Evolutionary conservation across 164 flowering plant species (phyloP), one percentile per base, ranked within the genome.

Genomic region (Cinnamomum chago): DNA sequence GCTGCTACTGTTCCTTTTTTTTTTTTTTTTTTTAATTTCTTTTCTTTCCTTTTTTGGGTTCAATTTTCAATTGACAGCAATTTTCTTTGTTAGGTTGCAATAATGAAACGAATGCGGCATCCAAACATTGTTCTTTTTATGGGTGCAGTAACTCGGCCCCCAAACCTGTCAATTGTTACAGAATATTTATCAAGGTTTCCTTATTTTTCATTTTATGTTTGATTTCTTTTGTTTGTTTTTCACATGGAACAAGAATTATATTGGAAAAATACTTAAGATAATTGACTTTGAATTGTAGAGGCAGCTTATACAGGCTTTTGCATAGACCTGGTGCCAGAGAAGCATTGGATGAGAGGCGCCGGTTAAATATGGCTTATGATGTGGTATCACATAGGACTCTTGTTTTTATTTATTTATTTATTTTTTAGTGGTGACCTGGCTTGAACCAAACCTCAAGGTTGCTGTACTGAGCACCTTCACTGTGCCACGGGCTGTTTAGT

Each of bases 61-160:
- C 27, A 50, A 47, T 74, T 24, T 14, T 58, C 51, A 74, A 74
- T 47, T 69, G 25, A 69, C 72, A 20, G 18, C 20, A 50, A 11
- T 51, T 28, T 67, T 74, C 1, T 66, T 73, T 79, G 47, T 25
- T 73, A 95, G 99, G 97, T 95, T 79, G 86, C 95, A n/a, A 89
- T 95, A 71, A 93, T 95, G 99, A 93, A 91, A 83, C 85, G 97
- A 20, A 80, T 95, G 28, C 90, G 99, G 50, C 99, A 95, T 90
- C 99, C 99, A 74, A 95, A 95, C 76, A 92, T 95, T 79, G 99
- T 95, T 79, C 95, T 93, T 74, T 89, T 95, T 70, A 95, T 95
- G 99, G 99, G 99, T 70, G 99, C 98, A 55, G 97, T 95, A 58
- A 95, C 97, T 55, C 85, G 88, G 73, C 98, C 98, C 27, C 99